A percentile compares a stretch with the other conserved stretches of the same genome.
phyloP scores from a whole-genome alignment of 2,329 filamentous ascomycete genomes.

The Beauveria sp. region DNA sequence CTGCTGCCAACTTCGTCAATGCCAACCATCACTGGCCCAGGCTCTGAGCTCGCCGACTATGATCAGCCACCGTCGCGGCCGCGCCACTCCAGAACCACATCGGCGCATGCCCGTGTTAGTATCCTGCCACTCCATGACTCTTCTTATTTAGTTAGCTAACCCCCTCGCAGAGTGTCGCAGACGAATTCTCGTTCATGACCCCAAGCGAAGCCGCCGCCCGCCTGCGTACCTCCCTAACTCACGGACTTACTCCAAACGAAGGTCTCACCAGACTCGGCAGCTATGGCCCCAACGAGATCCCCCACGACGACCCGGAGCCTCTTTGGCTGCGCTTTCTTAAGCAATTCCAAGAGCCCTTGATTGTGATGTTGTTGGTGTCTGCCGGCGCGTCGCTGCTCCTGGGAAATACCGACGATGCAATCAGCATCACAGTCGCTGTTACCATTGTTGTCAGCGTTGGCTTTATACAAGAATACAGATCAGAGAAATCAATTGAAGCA shows the following conservation, averaged over 20 bases:
- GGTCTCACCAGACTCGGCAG: conserved; percentile 71
- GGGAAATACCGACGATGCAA: conserved; percentile 87
- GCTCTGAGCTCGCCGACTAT: conserved; percentile 18
- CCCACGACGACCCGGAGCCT: conserved; percentile 87
- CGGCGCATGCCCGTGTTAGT: conserved; percentile 47
- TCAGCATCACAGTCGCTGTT: conserved; percentile 92
- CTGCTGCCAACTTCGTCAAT: conserved; percentile 27
- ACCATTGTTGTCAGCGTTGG: conserved; percentile 95
- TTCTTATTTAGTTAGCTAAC: not conserved
- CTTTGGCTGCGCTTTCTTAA: conserved; percentile 92
- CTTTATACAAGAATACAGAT: conserved; percentile 95
- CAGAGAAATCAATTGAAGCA: conserved; percentile 94
- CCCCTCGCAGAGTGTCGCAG: conserved; percentile 40
- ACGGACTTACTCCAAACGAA: conserved; percentile 74
- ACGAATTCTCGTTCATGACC: conserved; percentile 60
- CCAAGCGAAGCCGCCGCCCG: conserved; percentile 68
- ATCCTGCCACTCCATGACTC: not conserved
- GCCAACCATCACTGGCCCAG: conserved; percentile 25
- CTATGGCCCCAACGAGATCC: conserved; percentile 88
- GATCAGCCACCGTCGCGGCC: conserved; percentile 21
- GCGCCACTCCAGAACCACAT: conserved; percentile 41
- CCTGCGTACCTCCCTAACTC: conserved; percentile 72
- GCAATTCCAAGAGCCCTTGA: conserved; percentile 94
- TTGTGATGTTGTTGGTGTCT: conserved; percentile 82
- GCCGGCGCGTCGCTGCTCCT: conserved; percentile 83